A percentile compares a stretch with the other conserved stretches of the same genome.
These are phyloP conservation scores for Trichomonascaceae sp. DNA, from an alignment of 1,139 yeast species.

Conservation along the genomic window DNA sequence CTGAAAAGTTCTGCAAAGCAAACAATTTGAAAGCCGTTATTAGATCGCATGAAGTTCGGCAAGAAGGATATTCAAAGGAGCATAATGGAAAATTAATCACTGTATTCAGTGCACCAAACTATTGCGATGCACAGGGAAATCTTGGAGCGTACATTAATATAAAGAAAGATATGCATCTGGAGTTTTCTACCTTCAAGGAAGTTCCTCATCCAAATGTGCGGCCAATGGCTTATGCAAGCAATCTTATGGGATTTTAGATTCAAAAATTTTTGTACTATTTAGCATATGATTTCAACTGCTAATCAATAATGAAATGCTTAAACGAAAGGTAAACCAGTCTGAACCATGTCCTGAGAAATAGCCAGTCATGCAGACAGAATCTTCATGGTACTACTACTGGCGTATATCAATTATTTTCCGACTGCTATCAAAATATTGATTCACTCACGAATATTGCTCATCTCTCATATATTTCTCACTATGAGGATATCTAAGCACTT, in stretches of 20 bases:
- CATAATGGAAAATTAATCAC: slow-evolving; percentile 84
- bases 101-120: slow-evolving; percentile 95
- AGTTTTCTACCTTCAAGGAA: slow-evolving; percentile 60
- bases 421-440: too few species aligned
- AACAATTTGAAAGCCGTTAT: slow-evolving; percentile 75
- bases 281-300: not conserved
- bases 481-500: too few species aligned
- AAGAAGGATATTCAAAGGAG: slow-evolving; percentile 83
- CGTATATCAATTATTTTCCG: too few species aligned
- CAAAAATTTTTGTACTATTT: not conserved
- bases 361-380: not conserved
- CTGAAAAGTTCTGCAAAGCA: slow-evolving; percentile 64
- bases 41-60: slow-evolving; percentile 92
- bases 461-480: too few species aligned
- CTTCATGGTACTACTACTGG: not conserved
- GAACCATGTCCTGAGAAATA: not conserved
- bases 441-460: too few species aligned
- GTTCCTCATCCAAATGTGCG: slow-evolving; percentile 86
- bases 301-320: not conserved
- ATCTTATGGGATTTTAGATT: slow-evolving; percentile 29
- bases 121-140: slow-evolving; percentile 89
- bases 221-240: slow-evolving; percentile 86
- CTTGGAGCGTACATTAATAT: slow-evolving; percentile 78
- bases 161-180: slow-evolving; percentile 52
- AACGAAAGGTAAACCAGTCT: too few species aligned